phyloP scores from a whole-genome alignment of 2,329 filamentous ascomycete species.

The Bimuria novae-zelandiae region DNA sequence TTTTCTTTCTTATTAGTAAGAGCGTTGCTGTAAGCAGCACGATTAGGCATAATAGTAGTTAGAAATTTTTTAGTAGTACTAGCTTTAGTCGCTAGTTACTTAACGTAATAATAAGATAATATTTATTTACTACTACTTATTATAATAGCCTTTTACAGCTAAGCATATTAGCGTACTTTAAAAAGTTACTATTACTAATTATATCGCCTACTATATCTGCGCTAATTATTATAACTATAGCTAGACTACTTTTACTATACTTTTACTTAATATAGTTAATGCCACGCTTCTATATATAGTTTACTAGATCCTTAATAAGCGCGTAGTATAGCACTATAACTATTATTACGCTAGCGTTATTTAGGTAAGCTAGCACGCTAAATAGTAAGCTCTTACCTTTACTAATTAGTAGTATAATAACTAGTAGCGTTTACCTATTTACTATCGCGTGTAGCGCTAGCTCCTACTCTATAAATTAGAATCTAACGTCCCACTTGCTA shows the following conservation, averaged over 20 bases:
- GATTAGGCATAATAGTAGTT: neutral
- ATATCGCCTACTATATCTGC: constrained; percentile 2
- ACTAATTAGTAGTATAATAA: constrained; percentile 18
- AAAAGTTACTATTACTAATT: neutral
- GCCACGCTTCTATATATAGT: neutral
- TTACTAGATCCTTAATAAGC: constrained; percentile 16
- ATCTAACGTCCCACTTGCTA: neutral
- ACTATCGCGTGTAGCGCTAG: neutral
- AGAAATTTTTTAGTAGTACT: neutral
- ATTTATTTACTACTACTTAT: constrained; percentile 17
- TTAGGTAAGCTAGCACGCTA: constrained; percentile 19
- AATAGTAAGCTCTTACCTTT: constrained; percentile 25
- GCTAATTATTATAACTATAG: constrained; percentile 14
- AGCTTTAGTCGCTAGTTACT: constrained; percentile 5
- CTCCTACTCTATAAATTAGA: neutral
- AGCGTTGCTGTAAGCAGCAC: constrained; percentile 1
- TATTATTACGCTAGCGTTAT: constrained; percentile 15
- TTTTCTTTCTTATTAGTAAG: neutral
- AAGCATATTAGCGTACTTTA: constrained; percentile 1
- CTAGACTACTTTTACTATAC: constrained; percentile 3
- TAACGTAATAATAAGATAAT: constrained; percentile 19
- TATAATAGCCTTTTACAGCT: constrained; percentile 11
- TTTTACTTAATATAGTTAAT: constrained; percentile 7
- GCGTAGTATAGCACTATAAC: constrained; percentile 18
- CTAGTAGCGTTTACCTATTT: constrained; percentile 10